phyloP scores from a whole-genome alignment of 352 stramenopile genomes.

The Phytophthora agathidicida region DNA sequence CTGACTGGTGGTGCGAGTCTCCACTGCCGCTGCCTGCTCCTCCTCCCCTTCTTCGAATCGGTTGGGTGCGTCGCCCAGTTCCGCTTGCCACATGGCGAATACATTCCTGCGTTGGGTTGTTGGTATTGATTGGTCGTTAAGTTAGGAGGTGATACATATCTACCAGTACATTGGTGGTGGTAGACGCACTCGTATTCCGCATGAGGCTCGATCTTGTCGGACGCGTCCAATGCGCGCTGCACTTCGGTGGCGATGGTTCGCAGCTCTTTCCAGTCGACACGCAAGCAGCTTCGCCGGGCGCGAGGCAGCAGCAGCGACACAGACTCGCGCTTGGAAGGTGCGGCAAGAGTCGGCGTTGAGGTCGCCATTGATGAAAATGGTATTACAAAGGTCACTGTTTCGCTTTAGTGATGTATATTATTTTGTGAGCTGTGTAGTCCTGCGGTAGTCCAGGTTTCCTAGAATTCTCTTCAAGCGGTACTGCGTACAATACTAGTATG shows the following conservation, averaged over 20 bases:
- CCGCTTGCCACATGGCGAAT: slow-evolving; percentile 74
- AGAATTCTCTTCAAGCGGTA: no score
- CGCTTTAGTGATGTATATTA: neutral
- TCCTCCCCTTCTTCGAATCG: slow-evolving; percentile 6
- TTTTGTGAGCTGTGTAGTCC: no score
- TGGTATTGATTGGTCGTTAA: neutral
- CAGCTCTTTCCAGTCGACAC: slow-evolving; percentile 70
- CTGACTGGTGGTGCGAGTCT: neutral
- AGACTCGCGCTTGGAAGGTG: neutral
- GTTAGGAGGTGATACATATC: no score
- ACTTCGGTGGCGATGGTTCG: slow-evolving; percentile 52
- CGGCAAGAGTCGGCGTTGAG: neutral
- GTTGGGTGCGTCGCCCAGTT: slow-evolving; percentile 49
- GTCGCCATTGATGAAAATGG: neutral
- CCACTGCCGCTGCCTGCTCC: neutral
- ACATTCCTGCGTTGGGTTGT: slow-evolving; percentile 49
- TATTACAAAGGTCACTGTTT: no score
- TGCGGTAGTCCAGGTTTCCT: no score
- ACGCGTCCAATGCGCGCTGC: slow-evolving; percentile 68
- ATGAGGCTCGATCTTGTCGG: slow-evolving; percentile 53
- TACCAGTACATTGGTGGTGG: neutral
- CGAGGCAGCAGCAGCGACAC: slow-evolving; percentile 18
- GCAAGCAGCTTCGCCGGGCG: slow-evolving; percentile 24
- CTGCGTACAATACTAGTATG: no score
- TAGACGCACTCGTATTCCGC: slow-evolving; percentile 62